Conservation (phyloP, 1,139 yeast genomes). For the Suhomyces guaymorum region DNA sequence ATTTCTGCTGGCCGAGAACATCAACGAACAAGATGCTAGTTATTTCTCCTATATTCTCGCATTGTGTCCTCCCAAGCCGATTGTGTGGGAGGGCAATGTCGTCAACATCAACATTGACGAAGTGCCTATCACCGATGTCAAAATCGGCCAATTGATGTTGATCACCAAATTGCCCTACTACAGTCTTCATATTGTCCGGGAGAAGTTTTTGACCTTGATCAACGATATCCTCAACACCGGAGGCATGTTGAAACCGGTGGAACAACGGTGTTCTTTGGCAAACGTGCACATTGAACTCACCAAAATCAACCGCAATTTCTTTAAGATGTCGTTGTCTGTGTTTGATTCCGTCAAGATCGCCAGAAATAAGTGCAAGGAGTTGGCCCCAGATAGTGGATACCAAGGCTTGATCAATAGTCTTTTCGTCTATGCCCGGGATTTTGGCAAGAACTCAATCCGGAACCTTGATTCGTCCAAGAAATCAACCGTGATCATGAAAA, state of each 20-base stretch:
- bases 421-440: constrained; percentile 81
- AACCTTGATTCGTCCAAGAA: constrained; percentile 66
- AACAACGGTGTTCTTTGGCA: constrained; percentile 70
- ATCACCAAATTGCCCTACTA: constrained; percentile 52
- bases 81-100: constrained; percentile 88
- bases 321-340: constrained; percentile 66
- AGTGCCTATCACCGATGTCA: constrained; percentile 50
- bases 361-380: constrained; percentile 42
- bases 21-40: constrained; percentile 23
- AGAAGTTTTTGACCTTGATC: constrained; percentile 51
- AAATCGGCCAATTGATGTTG: constrained; percentile 69
- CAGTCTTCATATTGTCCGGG: constrained; percentile 37
- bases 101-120: constrained; percentile 55
- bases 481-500: constrained; percentile 67
- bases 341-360: constrained; percentile 63
- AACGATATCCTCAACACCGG: constrained; percentile 53
- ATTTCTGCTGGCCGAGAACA: background rate
- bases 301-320: constrained; percentile 65
- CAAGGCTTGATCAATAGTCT: constrained; percentile 78
- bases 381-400: constrained; percentile 48
- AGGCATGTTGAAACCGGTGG: constrained; percentile 43
- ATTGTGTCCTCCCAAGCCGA: constrained; percentile 78
- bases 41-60: constrained; percentile 68
- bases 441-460: constrained; percentile 71
- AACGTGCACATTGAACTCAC: constrained; percentile 75